These are phyloP conservation scores for Lactifluus hygrophoroides DNA, from an alignment of 768 basidiomycete species.

Conservation along the genomic window DNA sequence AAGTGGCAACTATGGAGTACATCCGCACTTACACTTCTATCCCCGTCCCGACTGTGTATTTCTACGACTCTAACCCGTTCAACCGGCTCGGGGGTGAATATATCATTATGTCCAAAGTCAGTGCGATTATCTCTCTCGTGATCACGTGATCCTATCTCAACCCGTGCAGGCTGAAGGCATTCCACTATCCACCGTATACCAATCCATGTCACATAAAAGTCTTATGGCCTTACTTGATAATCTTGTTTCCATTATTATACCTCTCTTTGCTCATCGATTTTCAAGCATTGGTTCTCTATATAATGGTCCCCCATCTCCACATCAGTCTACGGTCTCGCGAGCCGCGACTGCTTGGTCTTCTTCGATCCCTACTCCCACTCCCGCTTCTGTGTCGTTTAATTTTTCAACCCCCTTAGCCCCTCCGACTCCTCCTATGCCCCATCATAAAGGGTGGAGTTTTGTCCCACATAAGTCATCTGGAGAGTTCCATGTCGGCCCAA, in stretches of 20 bases:
- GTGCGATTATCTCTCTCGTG: slow-evolving; percentile 18
- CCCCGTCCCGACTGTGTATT: slow-evolving; percentile 68
- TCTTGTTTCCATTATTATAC: slow-evolving; percentile 58
- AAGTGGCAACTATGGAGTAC: slow-evolving; percentile 79
- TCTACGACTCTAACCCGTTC: slow-evolving; percentile 75
- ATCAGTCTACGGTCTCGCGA: background rate
- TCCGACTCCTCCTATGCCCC: background rate
- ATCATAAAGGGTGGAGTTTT: background rate
- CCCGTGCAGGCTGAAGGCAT: slow-evolving; percentile 58
- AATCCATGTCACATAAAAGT: slow-evolving; percentile 55
- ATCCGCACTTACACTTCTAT: slow-evolving; percentile 60
- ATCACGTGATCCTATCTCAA: background rate
- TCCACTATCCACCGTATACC: slow-evolving; percentile 62
- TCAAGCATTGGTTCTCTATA: slow-evolving; percentile 68
- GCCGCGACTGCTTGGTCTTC: slow-evolving; percentile 20
- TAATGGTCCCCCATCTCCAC: slow-evolving; percentile 33
- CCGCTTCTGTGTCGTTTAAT: slow-evolving; percentile 11
- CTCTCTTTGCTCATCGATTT: slow-evolving; percentile 73
- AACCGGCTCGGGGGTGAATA: slow-evolving; percentile 81
- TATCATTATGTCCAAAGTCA: slow-evolving; percentile 79
- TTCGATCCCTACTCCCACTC: slow-evolving; percentile 24
- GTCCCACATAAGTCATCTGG: slow-evolving; percentile 18
- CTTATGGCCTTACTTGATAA: slow-evolving; percentile 59
- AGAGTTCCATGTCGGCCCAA: slow-evolving; percentile 62
- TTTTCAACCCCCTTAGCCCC: slow-evolving; percentile 10